These are phyloP conservation scores for Globisporangium takayamanum DNA, from an alignment of 352 stramenopile genomes.

Conservation along the genomic window DNA sequence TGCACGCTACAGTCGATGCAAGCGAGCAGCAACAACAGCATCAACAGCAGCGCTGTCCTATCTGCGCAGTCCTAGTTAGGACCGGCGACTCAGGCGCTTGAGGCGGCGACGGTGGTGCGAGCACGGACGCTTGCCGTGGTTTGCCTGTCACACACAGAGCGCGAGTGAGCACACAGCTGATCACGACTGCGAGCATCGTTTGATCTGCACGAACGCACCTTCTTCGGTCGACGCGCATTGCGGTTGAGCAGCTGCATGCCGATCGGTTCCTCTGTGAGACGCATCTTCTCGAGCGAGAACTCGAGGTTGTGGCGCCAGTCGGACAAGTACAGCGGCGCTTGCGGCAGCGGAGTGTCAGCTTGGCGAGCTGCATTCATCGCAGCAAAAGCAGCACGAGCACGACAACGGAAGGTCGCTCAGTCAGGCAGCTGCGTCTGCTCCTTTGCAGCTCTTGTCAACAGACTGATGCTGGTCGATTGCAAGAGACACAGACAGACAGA, in stretches of 20 bases:
- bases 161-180: neutral
- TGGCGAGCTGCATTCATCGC: constrained; percentile 5
- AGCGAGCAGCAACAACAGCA: neutral
- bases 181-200: too few relatives aligned
- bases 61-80: neutral
- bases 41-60: neutral
- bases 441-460: neutral
- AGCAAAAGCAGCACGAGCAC: neutral
- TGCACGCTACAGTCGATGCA: too few relatives aligned
- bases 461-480: neutral
- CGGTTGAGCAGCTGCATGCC: constrained; percentile 41
- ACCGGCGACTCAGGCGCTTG: constrained; percentile 33
- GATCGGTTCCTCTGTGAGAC: constrained; percentile 22
- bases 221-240: constrained; percentile 35
- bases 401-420: neutral
- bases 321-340: constrained; percentile 40
- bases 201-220: constrained; percentile 19
- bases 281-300: constrained; percentile 54
- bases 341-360: constrained; percentile 3
- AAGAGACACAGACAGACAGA: neutral
- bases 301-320: constrained; percentile 52
- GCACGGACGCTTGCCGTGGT: constrained; percentile 47
- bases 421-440: neutral
- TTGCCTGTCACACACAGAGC: constrained; percentile 19
- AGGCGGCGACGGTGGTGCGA: constrained; percentile 40